These are phyloP conservation scores for Torulaspora gathmanii DNA, from an alignment of 805 yeast genomes.

Conservation along the genomic window DNA sequence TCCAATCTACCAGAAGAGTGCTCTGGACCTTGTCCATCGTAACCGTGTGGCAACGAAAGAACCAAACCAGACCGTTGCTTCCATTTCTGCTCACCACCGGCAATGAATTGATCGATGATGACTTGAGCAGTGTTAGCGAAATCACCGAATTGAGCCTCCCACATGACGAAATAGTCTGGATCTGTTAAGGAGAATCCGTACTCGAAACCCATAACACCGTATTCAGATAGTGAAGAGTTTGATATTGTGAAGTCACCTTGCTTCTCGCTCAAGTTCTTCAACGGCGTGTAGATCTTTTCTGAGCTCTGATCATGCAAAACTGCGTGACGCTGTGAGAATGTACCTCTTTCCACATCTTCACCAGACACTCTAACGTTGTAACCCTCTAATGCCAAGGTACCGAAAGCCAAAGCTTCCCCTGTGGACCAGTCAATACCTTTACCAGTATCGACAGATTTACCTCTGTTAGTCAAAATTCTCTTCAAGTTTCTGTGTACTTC, in stretches of 20 bases:
- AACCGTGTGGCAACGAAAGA: conserved; percentile 95
- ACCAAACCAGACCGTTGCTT: conserved; percentile 97
- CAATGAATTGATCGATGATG: conserved; percentile 90
- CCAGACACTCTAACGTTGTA: conserved; percentile 96
- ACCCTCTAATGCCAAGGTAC: conserved; percentile 87
- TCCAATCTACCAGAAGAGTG: conserved; percentile 97
- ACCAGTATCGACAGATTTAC: conserved; percentile 81
- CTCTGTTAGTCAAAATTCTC: conserved; percentile 85
- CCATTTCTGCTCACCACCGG: conserved; percentile 98
- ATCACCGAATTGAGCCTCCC: conserved; percentile 99
- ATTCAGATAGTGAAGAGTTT: conserved; percentile 95
- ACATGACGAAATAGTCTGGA: conserved; percentile 93
- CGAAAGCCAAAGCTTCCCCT: conserved; percentile 98
- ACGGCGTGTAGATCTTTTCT: conserved; percentile 79
- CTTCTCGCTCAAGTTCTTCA: conserved; percentile 68
- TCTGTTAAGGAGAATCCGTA: conserved; percentile 97
- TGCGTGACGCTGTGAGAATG: conserved; percentile 99
- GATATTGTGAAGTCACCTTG: conserved; percentile 86
- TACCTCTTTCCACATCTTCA: conserved; percentile 99
- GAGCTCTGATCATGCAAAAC: conserved; percentile 93
- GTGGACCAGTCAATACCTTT: conserved; percentile 98
- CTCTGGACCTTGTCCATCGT: conserved; percentile 99
- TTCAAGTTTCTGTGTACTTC: conserved; percentile 92
- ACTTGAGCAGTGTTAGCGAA: conserved; percentile 99
- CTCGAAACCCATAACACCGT: conserved; percentile 99